Conservation (phyloP, 768 basidiomycete species). For the Boletales sp. region DNA sequence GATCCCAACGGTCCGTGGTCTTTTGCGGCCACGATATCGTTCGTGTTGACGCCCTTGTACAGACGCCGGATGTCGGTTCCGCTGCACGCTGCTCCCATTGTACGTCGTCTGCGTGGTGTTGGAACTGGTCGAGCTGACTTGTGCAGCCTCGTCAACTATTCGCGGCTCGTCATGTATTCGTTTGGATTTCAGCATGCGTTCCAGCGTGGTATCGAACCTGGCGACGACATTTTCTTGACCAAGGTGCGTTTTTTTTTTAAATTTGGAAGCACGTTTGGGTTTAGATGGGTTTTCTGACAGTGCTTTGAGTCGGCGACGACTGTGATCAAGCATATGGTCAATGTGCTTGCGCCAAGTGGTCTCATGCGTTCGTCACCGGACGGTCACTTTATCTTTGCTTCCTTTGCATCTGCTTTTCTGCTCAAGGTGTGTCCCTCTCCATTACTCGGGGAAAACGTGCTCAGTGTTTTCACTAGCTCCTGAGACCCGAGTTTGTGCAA, state of each 20-base stretch:
- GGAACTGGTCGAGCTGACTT: constrained; percentile 5
- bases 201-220: constrained; percentile 59
- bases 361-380: constrained; percentile 80
- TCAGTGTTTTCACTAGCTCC: constrained; percentile 40
- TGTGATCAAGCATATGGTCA: constrained; percentile 63
- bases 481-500: constrained; percentile 70
- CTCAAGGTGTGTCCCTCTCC: constrained; percentile 53
- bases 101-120: constrained; percentile 35
- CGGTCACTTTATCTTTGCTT: constrained; percentile 74
- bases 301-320: constrained; percentile 68
- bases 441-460: background rate
- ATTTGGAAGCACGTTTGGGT: background rate
- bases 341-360: constrained; percentile 62
- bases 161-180: constrained; percentile 80
- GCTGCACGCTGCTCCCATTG: constrained; percentile 71
- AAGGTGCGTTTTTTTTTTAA: constrained; percentile 40
- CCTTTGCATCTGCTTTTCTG: constrained; percentile 80
- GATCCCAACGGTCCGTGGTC: constrained; percentile 48
- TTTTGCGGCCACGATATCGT: too few species aligned
- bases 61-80: constrained; percentile 61
- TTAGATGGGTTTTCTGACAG: constrained; percentile 19
- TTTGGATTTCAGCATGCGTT: constrained; percentile 85
- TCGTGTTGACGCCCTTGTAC: background rate
- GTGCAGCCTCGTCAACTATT: constrained; percentile 66
- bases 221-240: constrained; percentile 63